These are phyloP conservation scores for Geotrichum restrictum DNA, from an alignment of 1,139 yeast species.

Conservation along the genomic window DNA sequence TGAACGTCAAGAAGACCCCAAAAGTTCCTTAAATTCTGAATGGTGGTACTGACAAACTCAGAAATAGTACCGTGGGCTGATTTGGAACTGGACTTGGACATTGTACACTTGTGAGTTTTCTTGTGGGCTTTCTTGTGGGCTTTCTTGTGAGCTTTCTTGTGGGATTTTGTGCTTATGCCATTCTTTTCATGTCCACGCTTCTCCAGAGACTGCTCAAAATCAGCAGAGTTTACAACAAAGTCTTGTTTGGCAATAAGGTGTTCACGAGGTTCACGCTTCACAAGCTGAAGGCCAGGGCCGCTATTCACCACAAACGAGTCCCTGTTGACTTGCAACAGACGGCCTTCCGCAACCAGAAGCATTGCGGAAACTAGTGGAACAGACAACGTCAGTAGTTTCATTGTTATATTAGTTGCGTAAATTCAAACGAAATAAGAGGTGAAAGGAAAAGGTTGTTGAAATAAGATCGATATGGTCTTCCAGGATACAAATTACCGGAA, in stretches of 20 bases:
- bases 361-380: neutral
- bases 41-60: neutral
- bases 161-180: neutral
- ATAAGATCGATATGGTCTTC: too few relatives aligned
- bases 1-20: neutral
- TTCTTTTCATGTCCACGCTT: conserved; percentile 11
- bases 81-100: neutral
- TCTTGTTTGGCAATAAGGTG: neutral
- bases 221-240: neutral
- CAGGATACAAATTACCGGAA: too few relatives aligned
- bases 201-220: neutral
- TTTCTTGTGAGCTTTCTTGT: neutral
- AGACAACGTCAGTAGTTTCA: conserved; percentile 2
- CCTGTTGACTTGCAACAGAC: conserved; percentile 1
- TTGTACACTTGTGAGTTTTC: neutral
- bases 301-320: conserved; percentile 6
- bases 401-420: neutral
- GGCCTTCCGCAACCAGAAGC: conserved; percentile 4
- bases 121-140: neutral
- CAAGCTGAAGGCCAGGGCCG: neutral
- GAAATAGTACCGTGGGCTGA: neutral
- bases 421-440: neutral
- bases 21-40: neutral
- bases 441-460: neutral
- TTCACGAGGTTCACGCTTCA: conserved; percentile 5